Evolutionary conservation across 2,329 filamentous ascomycete genomes (phyloP).

Genomic region (Penicillium sclerotigenum): DNA sequence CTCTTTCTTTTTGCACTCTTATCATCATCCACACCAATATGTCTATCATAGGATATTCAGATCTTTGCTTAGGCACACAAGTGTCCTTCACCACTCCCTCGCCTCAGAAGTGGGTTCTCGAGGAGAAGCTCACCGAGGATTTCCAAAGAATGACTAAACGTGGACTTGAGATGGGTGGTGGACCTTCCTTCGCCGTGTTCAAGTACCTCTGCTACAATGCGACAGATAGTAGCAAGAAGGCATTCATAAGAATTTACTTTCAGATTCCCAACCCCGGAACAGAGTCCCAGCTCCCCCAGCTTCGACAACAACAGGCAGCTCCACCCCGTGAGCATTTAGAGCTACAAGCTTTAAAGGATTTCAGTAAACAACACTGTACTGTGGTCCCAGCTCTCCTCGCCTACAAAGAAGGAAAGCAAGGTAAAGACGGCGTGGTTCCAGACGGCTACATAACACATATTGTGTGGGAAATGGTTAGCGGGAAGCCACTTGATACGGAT

Average conservation of each 20-base stretch:
- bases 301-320: neutral
- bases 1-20: neutral
- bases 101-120: neutral
- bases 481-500: neutral
- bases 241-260: too few species aligned
- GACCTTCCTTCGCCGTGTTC: neutral
- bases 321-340: neutral
- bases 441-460: neutral
- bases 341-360: neutral
- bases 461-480: neutral
- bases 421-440: neutral
- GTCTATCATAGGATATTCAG: neutral
- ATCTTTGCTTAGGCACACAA: neutral
- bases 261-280: neutral
- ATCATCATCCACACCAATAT: neutral
- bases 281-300: neutral
- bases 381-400: neutral
- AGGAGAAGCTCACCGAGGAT: neutral
- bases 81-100: neutral
- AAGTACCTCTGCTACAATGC: neutral
- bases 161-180: neutral
- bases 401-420: neutral
- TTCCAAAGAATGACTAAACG: neutral
- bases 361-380: neutral
- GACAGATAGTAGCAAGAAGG: neutral